Evolutionary conservation across 305 asterid genomes (phyloP).

Genomic region (Fraxinus sp.): DNA sequence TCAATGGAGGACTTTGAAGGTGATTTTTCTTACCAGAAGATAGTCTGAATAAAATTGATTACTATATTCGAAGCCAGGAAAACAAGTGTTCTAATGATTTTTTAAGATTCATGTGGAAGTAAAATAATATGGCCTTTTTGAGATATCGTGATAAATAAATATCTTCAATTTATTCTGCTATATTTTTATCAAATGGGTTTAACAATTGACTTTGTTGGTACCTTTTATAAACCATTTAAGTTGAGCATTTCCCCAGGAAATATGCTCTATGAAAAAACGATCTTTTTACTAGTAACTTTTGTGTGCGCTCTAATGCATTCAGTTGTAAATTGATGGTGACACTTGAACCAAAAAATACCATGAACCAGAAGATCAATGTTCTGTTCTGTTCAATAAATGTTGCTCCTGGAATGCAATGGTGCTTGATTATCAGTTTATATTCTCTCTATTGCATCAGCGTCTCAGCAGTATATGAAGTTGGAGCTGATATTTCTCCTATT

Average conservation of each 20-base stretch:
- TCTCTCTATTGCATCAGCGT: not conserved
- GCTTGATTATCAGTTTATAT: not conserved
- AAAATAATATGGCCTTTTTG: not conserved
- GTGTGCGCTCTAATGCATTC: not conserved
- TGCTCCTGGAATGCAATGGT: not conserved
- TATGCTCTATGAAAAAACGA: not conserved
- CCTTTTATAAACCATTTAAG: not conserved
- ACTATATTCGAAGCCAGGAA: not conserved
- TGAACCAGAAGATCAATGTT: constrained; percentile 1
- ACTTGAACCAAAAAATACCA: not conserved
- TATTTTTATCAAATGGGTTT: not conserved
- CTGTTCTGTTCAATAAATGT: not conserved
- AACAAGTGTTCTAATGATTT: not conserved
- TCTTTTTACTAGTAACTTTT: constrained; percentile 5
- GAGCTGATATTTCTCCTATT: not conserved
- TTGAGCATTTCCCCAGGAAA: not conserved
- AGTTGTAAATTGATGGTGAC: not conserved
- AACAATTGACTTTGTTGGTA: not conserved
- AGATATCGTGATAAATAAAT: not conserved
- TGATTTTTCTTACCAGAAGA: constrained; percentile 24
- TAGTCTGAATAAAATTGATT: not conserved
- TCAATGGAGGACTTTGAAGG: constrained; percentile 95
- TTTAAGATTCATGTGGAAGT: not conserved
- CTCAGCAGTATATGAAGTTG: not conserved
- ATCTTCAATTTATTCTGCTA: not conserved